phyloP scores from a whole-genome alignment of 371 early-diverging fungal genomes.

The Funneliformis caledonium region DNA sequence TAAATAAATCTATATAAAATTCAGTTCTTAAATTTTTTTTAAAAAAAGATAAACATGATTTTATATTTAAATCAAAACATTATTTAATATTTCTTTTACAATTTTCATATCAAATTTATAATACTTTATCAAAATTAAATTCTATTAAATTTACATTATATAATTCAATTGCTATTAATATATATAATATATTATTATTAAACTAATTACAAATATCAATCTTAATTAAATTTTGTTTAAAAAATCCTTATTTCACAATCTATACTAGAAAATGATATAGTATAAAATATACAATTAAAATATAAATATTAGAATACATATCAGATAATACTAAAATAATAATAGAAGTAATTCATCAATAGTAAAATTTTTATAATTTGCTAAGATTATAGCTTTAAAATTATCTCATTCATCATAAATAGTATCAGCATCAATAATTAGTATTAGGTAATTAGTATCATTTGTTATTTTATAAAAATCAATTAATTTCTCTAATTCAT shows the following conservation, averaged over 20 bases:
- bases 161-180: background rate
- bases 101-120: background rate
- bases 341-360: too few relatives aligned
- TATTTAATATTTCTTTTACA: background rate
- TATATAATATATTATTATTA: background rate
- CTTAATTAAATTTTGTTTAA: slow-evolving; percentile 7
- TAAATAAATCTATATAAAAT: too few relatives aligned
- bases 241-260: background rate
- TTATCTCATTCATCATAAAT: too few relatives aligned
- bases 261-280: background rate
- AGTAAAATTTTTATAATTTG: too few relatives aligned
- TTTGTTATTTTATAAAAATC: too few relatives aligned
- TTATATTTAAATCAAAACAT: too few relatives aligned
- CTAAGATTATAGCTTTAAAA: too few relatives aligned
- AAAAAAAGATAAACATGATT: too few relatives aligned
- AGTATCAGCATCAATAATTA: background rate
- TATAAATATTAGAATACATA: background rate
- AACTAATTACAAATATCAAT: background rate
- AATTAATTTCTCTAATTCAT: too few relatives aligned
- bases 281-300: background rate
- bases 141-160: background rate
- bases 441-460: too few relatives aligned
- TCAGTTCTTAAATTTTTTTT: too few relatives aligned
- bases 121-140: background rate
- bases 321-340: background rate